These are phyloP conservation scores for Adansonia gregorii DNA, from an alignment of 441 rosid genomes.

Conservation along the genomic window DNA sequence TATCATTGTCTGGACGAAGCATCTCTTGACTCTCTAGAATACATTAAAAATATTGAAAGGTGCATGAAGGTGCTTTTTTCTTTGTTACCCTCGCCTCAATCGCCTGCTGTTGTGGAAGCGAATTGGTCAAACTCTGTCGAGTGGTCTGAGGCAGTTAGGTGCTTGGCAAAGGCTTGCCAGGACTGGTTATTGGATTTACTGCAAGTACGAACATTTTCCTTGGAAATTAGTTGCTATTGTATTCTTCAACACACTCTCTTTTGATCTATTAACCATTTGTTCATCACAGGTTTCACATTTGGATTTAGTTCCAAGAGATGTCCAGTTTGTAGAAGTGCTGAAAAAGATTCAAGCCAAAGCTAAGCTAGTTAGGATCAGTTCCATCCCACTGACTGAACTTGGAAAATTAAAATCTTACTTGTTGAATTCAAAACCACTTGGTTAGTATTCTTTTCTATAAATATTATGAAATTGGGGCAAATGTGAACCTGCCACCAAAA, in stretches of 20 bases:
- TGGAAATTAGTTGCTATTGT: constrained; percentile 3
- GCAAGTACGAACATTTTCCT: constrained; percentile 52
- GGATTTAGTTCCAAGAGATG: constrained; percentile 42
- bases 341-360: constrained; percentile 79
- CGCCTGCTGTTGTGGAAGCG: constrained; percentile 32
- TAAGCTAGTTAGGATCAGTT: constrained; percentile 63
- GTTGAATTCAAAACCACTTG: constrained; percentile 58
- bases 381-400: constrained; percentile 65
- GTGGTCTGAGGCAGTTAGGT: constrained; percentile 69
- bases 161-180: constrained; percentile 68
- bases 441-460: constrained; percentile 47
- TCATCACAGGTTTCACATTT: constrained; percentile 53
- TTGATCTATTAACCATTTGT: constrained; percentile 23
- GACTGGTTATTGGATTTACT: constrained; percentile 78
- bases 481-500: constrained; percentile 9
- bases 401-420: constrained; percentile 64
- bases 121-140: constrained; percentile 45
- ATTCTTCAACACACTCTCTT: background rate
- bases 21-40: constrained; percentile 57
- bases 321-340: constrained; percentile 38
- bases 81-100: constrained; percentile 56
- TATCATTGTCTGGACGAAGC: constrained; percentile 71
- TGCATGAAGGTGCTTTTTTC: constrained; percentile 75
- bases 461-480: constrained; percentile 11
- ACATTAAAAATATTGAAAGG: constrained; percentile 56